phyloP scores from a whole-genome alignment of 129 eudicot genomes.

The Flaveria brownii region DNA sequence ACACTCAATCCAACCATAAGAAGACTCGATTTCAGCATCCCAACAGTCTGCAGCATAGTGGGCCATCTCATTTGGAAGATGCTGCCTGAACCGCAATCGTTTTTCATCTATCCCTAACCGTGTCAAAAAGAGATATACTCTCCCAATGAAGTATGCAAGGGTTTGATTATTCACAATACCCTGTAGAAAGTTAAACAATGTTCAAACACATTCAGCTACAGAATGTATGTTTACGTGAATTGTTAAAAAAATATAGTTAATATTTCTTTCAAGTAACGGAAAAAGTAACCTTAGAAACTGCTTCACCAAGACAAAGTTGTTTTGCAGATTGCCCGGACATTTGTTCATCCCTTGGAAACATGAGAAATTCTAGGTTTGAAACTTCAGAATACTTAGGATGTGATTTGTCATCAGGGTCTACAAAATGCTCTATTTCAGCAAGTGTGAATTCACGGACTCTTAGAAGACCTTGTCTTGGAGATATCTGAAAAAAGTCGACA shows the following conservation, averaged over 20 bases:
- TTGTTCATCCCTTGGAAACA: slow-evolving; percentile 73
- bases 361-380: slow-evolving; percentile 51
- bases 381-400: slow-evolving; percentile 65
- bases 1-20: slow-evolving; percentile 80
- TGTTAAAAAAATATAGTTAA: background rate
- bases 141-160: slow-evolving; percentile 66
- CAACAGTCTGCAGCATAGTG: slow-evolving; percentile 83
- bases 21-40: slow-evolving; percentile 78
- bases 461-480: slow-evolving; percentile 68
- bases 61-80: slow-evolving; percentile 83
- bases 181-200: slow-evolving; percentile 25
- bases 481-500: slow-evolving; percentile 40
- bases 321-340: slow-evolving; percentile 55
- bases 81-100: slow-evolving; percentile 62
- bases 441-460: slow-evolving; percentile 73
- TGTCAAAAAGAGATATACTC: slow-evolving; percentile 61
- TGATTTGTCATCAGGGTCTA: slow-evolving; percentile 63
- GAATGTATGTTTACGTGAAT: background rate
- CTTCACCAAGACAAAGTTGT: slow-evolving; percentile 50
- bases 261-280: background rate
- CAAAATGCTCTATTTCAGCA: slow-evolving; percentile 69
- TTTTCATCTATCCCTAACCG: slow-evolving; percentile 60
- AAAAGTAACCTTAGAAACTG: slow-evolving; percentile 50
- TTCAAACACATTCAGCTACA: slow-evolving; percentile 2
- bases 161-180: slow-evolving; percentile 73